Evolutionary conservation across 495 filamentous ascomycete genomes (phyloP).

Genomic region (Usnea hakonensis): DNA sequence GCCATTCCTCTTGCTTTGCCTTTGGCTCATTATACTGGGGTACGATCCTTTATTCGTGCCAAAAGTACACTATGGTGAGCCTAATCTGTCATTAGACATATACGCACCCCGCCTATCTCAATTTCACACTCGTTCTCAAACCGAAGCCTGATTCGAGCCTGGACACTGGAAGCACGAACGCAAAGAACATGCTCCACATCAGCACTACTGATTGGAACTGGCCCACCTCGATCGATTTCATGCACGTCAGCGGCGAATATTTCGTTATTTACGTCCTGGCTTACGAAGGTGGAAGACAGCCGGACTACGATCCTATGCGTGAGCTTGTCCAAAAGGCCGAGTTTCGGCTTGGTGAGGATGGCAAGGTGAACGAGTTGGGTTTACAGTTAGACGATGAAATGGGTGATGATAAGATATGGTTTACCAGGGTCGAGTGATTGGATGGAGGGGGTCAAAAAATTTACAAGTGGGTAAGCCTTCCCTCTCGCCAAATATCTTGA

Average conservation of each 20-base stretch:
- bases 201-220: background rate
- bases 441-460: background rate
- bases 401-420: constrained; percentile 28
- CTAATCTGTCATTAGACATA: constrained; percentile 25
- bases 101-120: constrained; percentile 35
- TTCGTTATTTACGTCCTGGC: constrained; percentile 12
- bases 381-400: constrained; percentile 28
- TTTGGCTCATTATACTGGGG: constrained; percentile 31
- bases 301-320: constrained; percentile 24
- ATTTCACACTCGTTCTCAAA: constrained; percentile 26
- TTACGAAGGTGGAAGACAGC: constrained; percentile 15
- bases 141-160: constrained; percentile 1
- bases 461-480: too few species aligned
- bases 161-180: constrained; percentile 9
- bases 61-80: background rate
- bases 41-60: background rate
- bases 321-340: constrained; percentile 24
- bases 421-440: constrained; percentile 8
- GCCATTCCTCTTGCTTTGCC: constrained; percentile 29
- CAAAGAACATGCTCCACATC: constrained; percentile 28
- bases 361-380: constrained; percentile 28
- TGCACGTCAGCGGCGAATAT: constrained; percentile 24
- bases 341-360: constrained; percentile 33
- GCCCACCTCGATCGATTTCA: constrained; percentile 12
- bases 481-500: too few species aligned